phyloP scores from a whole-genome alignment of 805 yeast genomes.

The Sugiyamaella lignohabitans region DNA sequence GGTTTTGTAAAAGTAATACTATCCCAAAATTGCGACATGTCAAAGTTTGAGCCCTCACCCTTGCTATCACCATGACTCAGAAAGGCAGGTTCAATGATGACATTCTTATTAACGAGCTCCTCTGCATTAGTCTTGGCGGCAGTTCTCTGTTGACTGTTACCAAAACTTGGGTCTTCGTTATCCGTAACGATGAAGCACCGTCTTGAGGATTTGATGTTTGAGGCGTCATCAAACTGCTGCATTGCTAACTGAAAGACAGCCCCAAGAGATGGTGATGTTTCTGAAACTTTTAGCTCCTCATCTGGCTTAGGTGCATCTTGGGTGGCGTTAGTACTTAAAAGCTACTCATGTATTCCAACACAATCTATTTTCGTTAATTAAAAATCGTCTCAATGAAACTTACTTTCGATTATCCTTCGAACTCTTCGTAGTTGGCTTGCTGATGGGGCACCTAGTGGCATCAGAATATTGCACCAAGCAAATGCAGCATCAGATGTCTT shows the following conservation, averaged over 20 bases:
- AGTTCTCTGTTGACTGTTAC: conserved; percentile 36
- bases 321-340: too few relatives aligned
- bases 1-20: conserved; percentile 34
- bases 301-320: not conserved
- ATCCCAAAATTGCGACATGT: conserved; percentile 44
- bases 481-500: conserved; percentile 29
- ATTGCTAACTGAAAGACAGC: conserved; percentile 46
- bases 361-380: too few relatives aligned
- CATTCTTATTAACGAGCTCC: conserved; percentile 51
- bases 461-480: conserved; percentile 35
- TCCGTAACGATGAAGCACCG: conserved; percentile 69
- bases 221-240: conserved; percentile 41
- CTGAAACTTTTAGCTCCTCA: not conserved
- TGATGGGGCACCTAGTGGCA: conserved; percentile 50
- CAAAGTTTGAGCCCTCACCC: conserved; percentile 30
- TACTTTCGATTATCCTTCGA: conserved; percentile 4
- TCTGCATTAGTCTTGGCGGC: conserved; percentile 50
- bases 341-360: too few relatives aligned
- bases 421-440: conserved; percentile 11
- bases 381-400: conserved; percentile 5
- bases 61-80: conserved; percentile 32
- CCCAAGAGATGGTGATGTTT: conserved; percentile 30
- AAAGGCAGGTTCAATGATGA: conserved; percentile 59
- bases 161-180: conserved; percentile 58
- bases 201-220: conserved; percentile 37